Percentiles rank a stretch among this genome's conserved stretches.
Evolutionary conservation across 2,329 filamentous ascomycete genomes (phyloP).

Genomic region (Scedosporium minutisporum): DNA sequence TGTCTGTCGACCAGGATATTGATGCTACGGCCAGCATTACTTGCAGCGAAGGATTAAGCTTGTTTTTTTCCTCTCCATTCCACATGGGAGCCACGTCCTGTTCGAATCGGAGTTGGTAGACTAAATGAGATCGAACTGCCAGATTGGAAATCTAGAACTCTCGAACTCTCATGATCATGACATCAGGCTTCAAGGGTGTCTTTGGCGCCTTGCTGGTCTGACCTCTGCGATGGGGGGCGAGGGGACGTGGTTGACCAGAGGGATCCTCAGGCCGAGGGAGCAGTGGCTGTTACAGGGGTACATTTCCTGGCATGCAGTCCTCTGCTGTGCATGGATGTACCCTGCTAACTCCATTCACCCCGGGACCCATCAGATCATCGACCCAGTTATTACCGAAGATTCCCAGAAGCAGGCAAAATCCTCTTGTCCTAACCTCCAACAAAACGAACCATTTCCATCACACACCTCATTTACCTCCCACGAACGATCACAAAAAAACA

Average conservation of each 20-base stretch:
- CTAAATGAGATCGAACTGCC: no score
- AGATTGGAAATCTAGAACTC: background rate
- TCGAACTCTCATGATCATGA: background rate
- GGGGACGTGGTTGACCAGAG: no score
- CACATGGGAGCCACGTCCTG: no score
- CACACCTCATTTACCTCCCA: constrained; percentile 7
- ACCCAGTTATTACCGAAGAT: background rate
- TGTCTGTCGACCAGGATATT: no score
- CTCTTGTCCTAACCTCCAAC: background rate
- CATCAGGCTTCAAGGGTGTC: background rate
- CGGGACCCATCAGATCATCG: constrained; percentile 1
- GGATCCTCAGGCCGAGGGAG: background rate
- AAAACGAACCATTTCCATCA: background rate
- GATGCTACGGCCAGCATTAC: no score
- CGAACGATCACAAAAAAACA: constrained; percentile 9
- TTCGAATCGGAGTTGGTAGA: no score
- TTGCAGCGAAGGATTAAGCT: no score
- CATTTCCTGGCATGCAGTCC: background rate
- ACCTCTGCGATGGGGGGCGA: no score
- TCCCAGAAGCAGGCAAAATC: background rate
- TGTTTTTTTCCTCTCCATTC: no score
- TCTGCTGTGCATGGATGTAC: background rate
- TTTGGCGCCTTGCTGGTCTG: background rate
- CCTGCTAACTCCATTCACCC: background rate
- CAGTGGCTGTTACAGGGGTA: background rate